Evolutionary conservation across 768 basidiomycete species (phyloP).

Genomic region (Trametes maxima): DNA sequence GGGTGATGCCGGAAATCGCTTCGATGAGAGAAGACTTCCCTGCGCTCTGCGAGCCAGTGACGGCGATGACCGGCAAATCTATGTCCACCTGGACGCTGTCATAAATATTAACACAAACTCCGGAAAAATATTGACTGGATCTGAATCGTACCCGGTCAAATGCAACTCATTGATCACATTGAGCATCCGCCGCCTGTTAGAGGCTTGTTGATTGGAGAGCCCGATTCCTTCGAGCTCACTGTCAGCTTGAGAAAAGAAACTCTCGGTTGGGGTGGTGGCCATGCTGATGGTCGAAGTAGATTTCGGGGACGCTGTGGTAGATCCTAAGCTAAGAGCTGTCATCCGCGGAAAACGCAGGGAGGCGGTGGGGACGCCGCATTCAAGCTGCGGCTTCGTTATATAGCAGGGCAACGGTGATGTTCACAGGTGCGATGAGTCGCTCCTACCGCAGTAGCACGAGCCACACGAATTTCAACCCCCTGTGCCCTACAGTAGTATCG

Average conservation of each 20-base stretch:
- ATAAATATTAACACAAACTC: not conserved
- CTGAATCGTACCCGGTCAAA: constrained; percentile 53
- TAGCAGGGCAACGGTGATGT: too few species aligned
- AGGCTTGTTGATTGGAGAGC: constrained; percentile 48
- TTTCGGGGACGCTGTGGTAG: not conserved
- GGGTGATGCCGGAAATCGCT: constrained; percentile 69
- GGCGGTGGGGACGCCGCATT: not conserved
- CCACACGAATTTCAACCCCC: too few species aligned
- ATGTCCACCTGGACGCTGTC: constrained; percentile 67
- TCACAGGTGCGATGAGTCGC: too few species aligned
- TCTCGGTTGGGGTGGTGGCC: not conserved
- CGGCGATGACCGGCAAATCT: constrained; percentile 72
- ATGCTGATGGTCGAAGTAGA: not conserved
- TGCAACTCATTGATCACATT: constrained; percentile 63
- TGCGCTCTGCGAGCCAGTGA: constrained; percentile 72
- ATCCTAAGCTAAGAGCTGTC: not conserved
- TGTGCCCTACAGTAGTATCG: too few species aligned
- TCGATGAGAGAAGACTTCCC: constrained; percentile 82
- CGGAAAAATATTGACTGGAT: not conserved
- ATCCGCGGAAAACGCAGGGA: not conserved
- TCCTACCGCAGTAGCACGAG: too few species aligned
- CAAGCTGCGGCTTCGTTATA: too few species aligned
- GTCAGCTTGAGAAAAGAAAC: not conserved
- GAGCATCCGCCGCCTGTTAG: constrained; percentile 51
- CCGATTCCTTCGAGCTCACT: constrained; percentile 44